Conservation (phyloP, 495 filamentous ascomycete species). For the Podospora didyma region DNA sequence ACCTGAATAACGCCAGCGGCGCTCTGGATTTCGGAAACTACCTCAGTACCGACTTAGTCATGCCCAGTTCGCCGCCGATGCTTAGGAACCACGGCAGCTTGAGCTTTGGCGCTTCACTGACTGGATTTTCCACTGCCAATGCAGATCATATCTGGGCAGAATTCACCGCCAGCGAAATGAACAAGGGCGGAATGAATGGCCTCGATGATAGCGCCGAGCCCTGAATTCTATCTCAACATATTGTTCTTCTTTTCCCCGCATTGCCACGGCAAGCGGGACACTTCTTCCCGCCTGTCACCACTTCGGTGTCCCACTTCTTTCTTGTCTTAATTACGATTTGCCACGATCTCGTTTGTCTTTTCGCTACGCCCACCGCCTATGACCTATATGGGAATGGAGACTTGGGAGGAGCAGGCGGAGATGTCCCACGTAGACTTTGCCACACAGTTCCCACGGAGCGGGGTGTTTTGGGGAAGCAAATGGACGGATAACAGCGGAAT, state of each 20-base stretch:
- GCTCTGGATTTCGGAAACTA: conserved; percentile 40
- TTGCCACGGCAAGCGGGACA: background rate
- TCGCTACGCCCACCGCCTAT: no score
- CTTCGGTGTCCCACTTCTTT: no score
- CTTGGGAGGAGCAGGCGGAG: no score
- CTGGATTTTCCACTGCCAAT: background rate
- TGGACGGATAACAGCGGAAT: no score
- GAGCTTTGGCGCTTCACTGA: conserved; percentile 22
- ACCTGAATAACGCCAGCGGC: conserved; percentile 15
- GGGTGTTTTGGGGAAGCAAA: no score
- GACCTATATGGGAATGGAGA: no score
- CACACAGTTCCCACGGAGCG: no score
- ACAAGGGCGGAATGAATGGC: background rate
- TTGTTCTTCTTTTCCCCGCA: background rate
- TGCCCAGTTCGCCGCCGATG: conserved; percentile 54
- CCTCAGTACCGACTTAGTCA: conserved; percentile 44
- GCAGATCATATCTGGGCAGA: conserved; percentile 13
- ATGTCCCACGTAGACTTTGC: no score
- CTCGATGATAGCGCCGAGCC: background rate
- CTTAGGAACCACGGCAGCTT: conserved; percentile 15
- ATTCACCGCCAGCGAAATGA: conserved; percentile 3
- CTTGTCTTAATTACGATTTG: no score
- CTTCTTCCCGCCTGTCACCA: no score
- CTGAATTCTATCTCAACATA: background rate
- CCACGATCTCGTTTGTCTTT: background rate